Percentiles rank a stretch among this genome's conserved stretches.
These are phyloP conservation scores for Erysimum cheiranthoides DNA, from an alignment of 345 rosid species.

Conservation along the genomic window DNA sequence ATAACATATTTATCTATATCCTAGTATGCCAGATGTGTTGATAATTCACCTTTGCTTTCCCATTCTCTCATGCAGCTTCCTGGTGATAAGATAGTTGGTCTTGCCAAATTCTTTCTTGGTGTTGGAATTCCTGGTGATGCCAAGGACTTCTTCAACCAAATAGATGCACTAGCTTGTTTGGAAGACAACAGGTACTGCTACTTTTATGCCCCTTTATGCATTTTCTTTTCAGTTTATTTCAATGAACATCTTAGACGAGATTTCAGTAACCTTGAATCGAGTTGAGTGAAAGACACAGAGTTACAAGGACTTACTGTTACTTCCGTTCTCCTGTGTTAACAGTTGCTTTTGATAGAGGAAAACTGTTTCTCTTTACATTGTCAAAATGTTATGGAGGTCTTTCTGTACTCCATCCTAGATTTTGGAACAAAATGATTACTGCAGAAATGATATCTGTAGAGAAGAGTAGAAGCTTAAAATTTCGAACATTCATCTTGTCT, in stretches of 20 bases:
- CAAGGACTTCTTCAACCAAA: constrained; percentile 81
- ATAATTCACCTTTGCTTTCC: constrained; percentile 28
- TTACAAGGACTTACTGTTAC: constrained; percentile 4
- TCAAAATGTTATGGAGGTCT: constrained; percentile 2
- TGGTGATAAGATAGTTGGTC: constrained; percentile 73
- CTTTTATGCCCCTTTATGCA: constrained; percentile 13
- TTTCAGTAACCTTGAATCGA: constrained; percentile 11
- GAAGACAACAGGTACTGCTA: constrained; percentile 77
- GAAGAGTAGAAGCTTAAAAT: constrained; percentile 16
- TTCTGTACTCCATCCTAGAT: neutral
- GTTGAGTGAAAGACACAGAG: neutral
- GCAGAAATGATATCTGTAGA: constrained; percentile 11
- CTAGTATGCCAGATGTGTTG: constrained; percentile 15
- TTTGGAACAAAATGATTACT: constrained; percentile 4
- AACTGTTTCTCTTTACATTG: constrained; percentile 9
- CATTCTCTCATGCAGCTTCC: constrained; percentile 70
- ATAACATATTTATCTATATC: constrained; percentile 14
- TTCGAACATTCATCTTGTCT: neutral
- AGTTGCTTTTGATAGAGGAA: constrained; percentile 20
- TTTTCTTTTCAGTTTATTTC: constrained; percentile 4
- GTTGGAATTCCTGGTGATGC: constrained; percentile 91
- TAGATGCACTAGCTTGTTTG: constrained; percentile 80
- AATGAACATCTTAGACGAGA: constrained; percentile 11
- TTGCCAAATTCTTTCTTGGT: constrained; percentile 88
- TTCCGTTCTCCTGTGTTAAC: neutral